A percentile compares a stretch with the other conserved stretches of the same genome.
Conservation (phyloP, 2,329 filamentous ascomycete species). For the Coniochaeta pulveracea region DNA sequence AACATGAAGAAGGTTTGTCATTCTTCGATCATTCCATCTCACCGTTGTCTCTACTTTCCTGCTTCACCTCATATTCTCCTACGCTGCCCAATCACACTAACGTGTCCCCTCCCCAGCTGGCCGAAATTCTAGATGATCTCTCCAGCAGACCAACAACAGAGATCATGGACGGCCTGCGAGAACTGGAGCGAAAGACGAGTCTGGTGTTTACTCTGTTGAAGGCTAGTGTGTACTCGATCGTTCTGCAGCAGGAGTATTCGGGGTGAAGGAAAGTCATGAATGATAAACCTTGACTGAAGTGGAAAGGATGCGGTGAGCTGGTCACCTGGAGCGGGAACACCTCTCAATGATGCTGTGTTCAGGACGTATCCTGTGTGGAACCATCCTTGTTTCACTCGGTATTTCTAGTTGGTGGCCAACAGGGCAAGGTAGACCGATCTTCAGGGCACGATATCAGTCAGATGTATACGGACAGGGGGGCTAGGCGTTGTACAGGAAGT, state of each 20-base stretch:
- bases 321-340: too few species aligned
- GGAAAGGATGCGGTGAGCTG: too few species aligned
- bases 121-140: slow-evolving; percentile 48
- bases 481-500: too few species aligned
- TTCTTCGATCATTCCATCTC: slow-evolving; percentile 1
- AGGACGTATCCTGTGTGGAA: too few species aligned
- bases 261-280: too few species aligned
- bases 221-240: slow-evolving; percentile 97
- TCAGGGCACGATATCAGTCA: too few species aligned
- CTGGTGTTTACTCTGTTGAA: slow-evolving; percentile 93
- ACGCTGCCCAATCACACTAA: background rate
- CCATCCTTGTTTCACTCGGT: too few species aligned
- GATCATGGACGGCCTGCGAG: slow-evolving; percentile 75
- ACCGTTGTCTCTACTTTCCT: background rate
- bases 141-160: slow-evolving; percentile 64
- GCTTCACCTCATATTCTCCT: background rate
- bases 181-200: slow-evolving; percentile 88
- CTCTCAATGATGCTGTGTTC: too few species aligned
- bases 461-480: too few species aligned
- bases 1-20: slow-evolving; percentile 74
- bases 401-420: too few species aligned
- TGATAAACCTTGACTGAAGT: slow-evolving; percentile 67
- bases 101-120: slow-evolving; percentile 33
- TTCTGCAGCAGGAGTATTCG: slow-evolving; percentile 96
- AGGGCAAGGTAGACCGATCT: too few species aligned